Base-by-base conservation (phyloP, 192 early-diverging fungal species). In the Coemansia sp. region DNA sequence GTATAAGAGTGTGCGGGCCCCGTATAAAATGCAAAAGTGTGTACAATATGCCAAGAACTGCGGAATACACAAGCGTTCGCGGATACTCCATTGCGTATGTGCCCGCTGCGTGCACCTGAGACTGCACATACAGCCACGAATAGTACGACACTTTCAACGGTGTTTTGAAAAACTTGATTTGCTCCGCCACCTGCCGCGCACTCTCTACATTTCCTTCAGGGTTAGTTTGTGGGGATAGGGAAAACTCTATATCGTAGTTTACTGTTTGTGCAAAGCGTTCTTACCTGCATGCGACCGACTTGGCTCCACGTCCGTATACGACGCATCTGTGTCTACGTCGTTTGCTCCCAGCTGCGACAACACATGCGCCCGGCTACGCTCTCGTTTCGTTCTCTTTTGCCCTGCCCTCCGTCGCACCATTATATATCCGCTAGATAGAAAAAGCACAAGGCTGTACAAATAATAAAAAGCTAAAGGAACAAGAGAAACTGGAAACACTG, bases 121-220 rank as follows among this genome's bases (percentile, higher is more conserved):
- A 25, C 26, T 56, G 48, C 49, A 82, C 65, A 22, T 77, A 82
- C 12, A 82, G 60, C 40, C 52, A 44, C 25, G 80, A 76, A 64
- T 82, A 82, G 56, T 76, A 74, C 10, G 69, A 68, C 3, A 82
- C 80, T 52, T 77, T 74, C 62, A 82, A 68, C 15, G 80, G 80
- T 11, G 75, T 60, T 46, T 60, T 62, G 31, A 78, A 62, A 50
- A 82, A 82, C 4, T 66, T 66, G 61, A 82, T 50, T 6, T 62
- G 47, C 60, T 82, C 74, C 7, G 47, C 17, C 47, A 17, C 12
- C 14, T 15, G 14, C 12, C n/a, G 14, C 42, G 7, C 12, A 12
- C 42, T 46, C 12, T 12, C 14, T 46, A 17, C n/a, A 12, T 26
- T 26, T 26, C 25, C 4, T 26, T 26, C 4, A 46, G 12, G 4